These are phyloP conservation scores for Xylariaceae sp. DNA, from an alignment of 2,329 filamentous ascomycete genomes.

Conservation along the genomic window DNA sequence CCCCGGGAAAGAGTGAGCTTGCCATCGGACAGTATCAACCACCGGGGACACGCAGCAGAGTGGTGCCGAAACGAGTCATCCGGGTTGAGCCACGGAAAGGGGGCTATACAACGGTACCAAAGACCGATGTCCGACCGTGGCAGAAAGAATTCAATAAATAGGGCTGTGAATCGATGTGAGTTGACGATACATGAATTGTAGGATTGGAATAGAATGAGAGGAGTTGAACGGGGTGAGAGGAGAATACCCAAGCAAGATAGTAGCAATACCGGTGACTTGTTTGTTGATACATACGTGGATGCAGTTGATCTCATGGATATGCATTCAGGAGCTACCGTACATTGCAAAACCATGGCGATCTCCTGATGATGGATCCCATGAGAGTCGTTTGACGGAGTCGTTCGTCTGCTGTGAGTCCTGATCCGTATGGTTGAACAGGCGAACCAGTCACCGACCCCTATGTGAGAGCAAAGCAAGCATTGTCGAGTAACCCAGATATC, in stretches of 20 bases:
- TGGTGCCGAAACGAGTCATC: conserved; percentile 1
- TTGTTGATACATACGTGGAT: too few relatives aligned
- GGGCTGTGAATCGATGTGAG: background rate
- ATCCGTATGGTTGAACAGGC: too few relatives aligned
- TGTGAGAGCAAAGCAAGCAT: background rate
- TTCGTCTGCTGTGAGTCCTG: too few relatives aligned
- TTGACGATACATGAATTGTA: background rate
- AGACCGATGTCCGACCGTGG: conserved; percentile 8
- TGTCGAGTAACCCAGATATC: background rate
- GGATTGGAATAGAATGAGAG: background rate
- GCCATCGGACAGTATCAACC: conserved; percentile 14
- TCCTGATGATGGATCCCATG: too few relatives aligned
- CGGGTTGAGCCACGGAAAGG: conserved; percentile 24
- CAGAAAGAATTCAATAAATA: background rate
- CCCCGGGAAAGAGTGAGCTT: conserved; percentile 24
- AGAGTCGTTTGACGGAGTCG: too few relatives aligned
- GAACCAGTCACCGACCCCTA: too few relatives aligned
- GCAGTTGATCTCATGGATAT: too few relatives aligned
- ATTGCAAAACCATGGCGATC: too few relatives aligned
- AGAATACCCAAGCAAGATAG: background rate
- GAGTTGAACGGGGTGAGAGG: background rate
- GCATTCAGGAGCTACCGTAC: too few relatives aligned
- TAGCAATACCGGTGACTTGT: too few relatives aligned
- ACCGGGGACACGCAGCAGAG: background rate
- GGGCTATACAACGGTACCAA: conserved; percentile 5